Base-by-base conservation (phyloP, 2,329 filamentous ascomycete species). In the Fusarium sp. region DNA sequence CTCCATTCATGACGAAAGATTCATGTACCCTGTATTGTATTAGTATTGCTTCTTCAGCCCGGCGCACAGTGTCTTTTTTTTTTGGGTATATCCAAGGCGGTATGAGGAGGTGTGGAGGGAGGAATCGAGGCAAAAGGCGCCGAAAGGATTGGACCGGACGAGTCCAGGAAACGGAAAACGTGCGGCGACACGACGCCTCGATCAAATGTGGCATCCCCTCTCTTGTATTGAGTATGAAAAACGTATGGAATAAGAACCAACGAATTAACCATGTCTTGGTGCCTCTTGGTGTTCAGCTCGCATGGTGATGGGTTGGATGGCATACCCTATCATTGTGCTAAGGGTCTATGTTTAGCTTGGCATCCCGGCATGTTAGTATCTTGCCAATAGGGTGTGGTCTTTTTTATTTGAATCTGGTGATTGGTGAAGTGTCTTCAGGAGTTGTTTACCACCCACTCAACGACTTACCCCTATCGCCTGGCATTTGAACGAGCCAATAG, bases 131-230 rank as follows among this genome's bases (percentile, higher is more conserved):
- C 57, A 63, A 70, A 35, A 22, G 52, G 56, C 61, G 56, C 76
- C 64, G 70, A 65, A 60, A 38, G 70, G 66, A 56, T 43, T 57
- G 59, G 17, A 59, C 66, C 70, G 14, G 43, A 47, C 22, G 43
- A 58, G 61, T 35, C 60, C 61, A 61, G 74, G 40, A 66, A 68
- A 68, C 65, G 65, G 65, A 69, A 56, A 66, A 63, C 67, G 69
- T 80, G 78, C 71, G 63, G 70, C 64, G 74, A 78, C 79, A 77
- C 69, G 64, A 58, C 63, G 76, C 78, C 79, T 78, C 69, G 63
- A 65, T 38, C 74, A 65, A 66, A 77, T 74, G 77, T 82, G 81
- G 79, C 81, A 83, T 82, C 82, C 81, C 82, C 82, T 83, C 82
- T 84, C 82, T 83, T 82, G 80, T 80, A 80, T 78, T 75, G 69